These are phyloP conservation scores for Beta vulgaris DNA, from an alignment of 148 eudicot species.

Conservation along the genomic window DNA sequence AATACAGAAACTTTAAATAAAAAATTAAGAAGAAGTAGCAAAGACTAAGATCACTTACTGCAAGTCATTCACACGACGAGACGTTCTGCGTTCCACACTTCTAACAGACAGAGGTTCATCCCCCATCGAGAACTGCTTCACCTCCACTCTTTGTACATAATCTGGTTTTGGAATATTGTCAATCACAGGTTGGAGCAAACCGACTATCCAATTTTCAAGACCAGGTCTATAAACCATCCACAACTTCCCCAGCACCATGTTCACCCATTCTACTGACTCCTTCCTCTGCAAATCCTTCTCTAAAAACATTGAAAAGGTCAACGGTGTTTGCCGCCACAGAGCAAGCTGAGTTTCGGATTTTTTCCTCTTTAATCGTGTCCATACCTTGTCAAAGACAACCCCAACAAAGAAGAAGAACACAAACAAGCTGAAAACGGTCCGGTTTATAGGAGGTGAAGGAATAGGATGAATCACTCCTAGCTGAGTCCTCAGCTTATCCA, in stretches of 20 bases:
- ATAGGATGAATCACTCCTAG: constrained; percentile 88
- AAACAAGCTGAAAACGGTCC: constrained; percentile 62
- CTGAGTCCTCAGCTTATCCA: constrained; percentile 85
- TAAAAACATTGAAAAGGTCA: constrained; percentile 60
- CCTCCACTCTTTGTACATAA: constrained; percentile 90
- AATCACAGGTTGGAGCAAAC: constrained; percentile 91
- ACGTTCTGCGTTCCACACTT: constrained; percentile 90
- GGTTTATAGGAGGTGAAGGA: constrained; percentile 76
- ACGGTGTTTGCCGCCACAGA: constrained; percentile 71
- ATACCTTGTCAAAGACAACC: constrained; percentile 77
- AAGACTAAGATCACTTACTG: constrained; percentile 55
- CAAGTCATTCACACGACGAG: constrained; percentile 86
- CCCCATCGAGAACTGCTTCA: constrained; percentile 91
- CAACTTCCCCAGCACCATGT: constrained; percentile 94
- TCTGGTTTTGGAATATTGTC: constrained; percentile 84
- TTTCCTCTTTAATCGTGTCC: constrained; percentile 67
- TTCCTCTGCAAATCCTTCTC: constrained; percentile 95
- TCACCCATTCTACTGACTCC: constrained; percentile 99
- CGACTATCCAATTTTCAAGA: constrained; percentile 87
- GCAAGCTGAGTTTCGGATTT: constrained; percentile 37
- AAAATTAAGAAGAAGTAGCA: neutral
- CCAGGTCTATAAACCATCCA: constrained; percentile 92
- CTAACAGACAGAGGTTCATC: constrained; percentile 93
- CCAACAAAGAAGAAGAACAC: constrained; percentile 91
- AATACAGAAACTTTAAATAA: neutral